These are phyloP conservation scores for Aspergillus tamarii DNA, from an alignment of 2,329 filamentous ascomycete genomes.

Conservation along the genomic window DNA sequence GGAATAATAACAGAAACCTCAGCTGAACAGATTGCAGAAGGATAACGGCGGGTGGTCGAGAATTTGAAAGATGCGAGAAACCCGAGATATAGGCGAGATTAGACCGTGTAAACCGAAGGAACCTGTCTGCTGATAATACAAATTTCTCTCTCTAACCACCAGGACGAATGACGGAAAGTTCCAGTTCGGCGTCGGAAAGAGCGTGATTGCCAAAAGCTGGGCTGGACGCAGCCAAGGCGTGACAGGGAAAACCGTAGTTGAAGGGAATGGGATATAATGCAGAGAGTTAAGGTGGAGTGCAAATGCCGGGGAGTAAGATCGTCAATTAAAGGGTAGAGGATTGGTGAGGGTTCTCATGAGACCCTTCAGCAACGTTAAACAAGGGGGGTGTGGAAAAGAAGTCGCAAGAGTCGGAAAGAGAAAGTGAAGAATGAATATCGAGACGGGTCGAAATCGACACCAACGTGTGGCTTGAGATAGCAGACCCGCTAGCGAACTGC, in stretches of 20 bases:
- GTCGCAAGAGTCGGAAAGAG: slow-evolving; percentile 11
- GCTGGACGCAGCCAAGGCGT: slow-evolving; percentile 3
- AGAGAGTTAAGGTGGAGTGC: slow-evolving; percentile 8
- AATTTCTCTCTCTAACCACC: slow-evolving; percentile 5
- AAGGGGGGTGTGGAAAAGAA: slow-evolving; percentile 12
- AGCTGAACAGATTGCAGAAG: slow-evolving; percentile 18
- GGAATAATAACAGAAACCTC: slow-evolving; percentile 31
- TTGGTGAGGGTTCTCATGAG: slow-evolving; percentile 18
- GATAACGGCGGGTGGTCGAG: not conserved
- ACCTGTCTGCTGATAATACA: not conserved
- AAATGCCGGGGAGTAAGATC: slow-evolving; percentile 14
- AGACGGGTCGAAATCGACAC: slow-evolving; percentile 27
- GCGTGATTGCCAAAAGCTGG: not conserved
- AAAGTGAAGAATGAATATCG: slow-evolving; percentile 18
- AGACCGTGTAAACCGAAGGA: slow-evolving; percentile 8
- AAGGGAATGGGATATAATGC: slow-evolving; percentile 1
- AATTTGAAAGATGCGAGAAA: slow-evolving; percentile 12
- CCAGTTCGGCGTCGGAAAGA: not conserved
- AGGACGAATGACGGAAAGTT: slow-evolving; percentile 8
- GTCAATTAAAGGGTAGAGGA: slow-evolving; percentile 21
- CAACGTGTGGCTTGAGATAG: slow-evolving; percentile 30
- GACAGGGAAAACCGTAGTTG: slow-evolving; percentile 6
- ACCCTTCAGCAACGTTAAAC: slow-evolving; percentile 10
- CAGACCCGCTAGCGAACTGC: slow-evolving; percentile 30
- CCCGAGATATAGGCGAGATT: slow-evolving; percentile 8